Evolutionary conservation across 768 basidiomycete genomes (phyloP).

Genomic region (Kwoniella heveanensis): DNA sequence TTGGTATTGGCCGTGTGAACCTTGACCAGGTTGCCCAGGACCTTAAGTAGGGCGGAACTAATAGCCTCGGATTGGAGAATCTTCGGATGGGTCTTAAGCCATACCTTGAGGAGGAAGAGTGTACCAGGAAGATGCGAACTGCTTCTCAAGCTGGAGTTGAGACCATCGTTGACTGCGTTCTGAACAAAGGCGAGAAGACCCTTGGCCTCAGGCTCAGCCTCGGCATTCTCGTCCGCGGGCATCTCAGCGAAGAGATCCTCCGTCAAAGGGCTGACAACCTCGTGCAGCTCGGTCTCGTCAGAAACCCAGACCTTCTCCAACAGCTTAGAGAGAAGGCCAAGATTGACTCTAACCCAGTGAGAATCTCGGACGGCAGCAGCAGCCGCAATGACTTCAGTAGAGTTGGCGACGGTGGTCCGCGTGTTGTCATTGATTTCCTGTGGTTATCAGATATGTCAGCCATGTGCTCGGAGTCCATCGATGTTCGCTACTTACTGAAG

Average conservation of each 20-base stretch:
- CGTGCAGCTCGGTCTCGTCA: constrained; percentile 77
- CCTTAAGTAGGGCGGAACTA: constrained; percentile 71
- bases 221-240: constrained; percentile 70
- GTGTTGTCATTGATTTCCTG: constrained; percentile 74
- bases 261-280: constrained; percentile 77
- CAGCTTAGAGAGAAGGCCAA: constrained; percentile 72
- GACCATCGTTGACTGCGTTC: constrained; percentile 72
- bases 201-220: constrained; percentile 66
- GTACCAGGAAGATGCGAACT: constrained; percentile 66
- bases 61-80: constrained; percentile 73
- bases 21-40: constrained; percentile 80
- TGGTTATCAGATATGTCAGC: not conserved
- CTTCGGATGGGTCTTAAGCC: constrained; percentile 77
- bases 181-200: constrained; percentile 79
- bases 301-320: constrained; percentile 82
- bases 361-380: constrained; percentile 80
- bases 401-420: constrained; percentile 71
- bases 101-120: constrained; percentile 81
- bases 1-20: constrained; percentile 71
- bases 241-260: constrained; percentile 75
- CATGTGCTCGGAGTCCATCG: not conserved
- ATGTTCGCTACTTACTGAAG: constrained; percentile 65
- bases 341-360: constrained; percentile 75
- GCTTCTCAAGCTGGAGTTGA: constrained; percentile 55
- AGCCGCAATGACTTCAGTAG: constrained; percentile 85